Evolutionary conservation across 805 yeast genomes (phyloP), one percentile per base, ranked within the genome.

Genomic region (Wickerhamomyces chambardii): DNA sequence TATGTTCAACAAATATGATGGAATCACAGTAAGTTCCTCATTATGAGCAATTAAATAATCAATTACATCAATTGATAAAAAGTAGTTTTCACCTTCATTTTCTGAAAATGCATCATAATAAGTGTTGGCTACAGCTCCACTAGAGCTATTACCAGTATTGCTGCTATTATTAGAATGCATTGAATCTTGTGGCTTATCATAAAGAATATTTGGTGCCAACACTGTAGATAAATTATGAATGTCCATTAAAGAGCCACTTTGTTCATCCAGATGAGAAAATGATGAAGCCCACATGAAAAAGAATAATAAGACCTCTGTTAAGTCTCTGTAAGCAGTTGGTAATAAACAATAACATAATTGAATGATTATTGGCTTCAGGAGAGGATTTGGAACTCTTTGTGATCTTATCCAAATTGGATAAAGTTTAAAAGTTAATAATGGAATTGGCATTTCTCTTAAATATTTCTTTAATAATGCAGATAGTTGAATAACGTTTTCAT

Each of bases 201-300:
- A 81, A 29, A 94, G 64, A 31, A 92, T 78, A 50, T 89, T 92
- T 2, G 99, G 99, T 0, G 97, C 84, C 33, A 92, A 70, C 3
- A 92, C 99, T 0, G 97, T 92, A 2, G 98, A 95, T 43, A 92
- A 67, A 55, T 92, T 92, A 53, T 87, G 95, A 25, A 84, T 75
- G 54, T 90, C 97, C 98, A 92, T 92, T 61, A 90, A 92, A 4
- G 97, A 86, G 1, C 92, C 92, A 17, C 77, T 74, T 45, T 84
- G 89, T 47, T 86, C 94, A 50, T 87, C 97, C 41, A 89, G 75
- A 46, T 85, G 89, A 2, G 97, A 84, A 61, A 92, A 92, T 2
- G 97, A 84, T 0, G 97, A 86, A 3, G 89, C 90, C 97, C 97
- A 92, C 56, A 79, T 80, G 52, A 92, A 73, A 56, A 92, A 92